Evolutionary conservation across 208 protist species (phyloP), one percentile per base, ranked within the genome.

Genomic region (Acanthamoeba healyi): DNA sequence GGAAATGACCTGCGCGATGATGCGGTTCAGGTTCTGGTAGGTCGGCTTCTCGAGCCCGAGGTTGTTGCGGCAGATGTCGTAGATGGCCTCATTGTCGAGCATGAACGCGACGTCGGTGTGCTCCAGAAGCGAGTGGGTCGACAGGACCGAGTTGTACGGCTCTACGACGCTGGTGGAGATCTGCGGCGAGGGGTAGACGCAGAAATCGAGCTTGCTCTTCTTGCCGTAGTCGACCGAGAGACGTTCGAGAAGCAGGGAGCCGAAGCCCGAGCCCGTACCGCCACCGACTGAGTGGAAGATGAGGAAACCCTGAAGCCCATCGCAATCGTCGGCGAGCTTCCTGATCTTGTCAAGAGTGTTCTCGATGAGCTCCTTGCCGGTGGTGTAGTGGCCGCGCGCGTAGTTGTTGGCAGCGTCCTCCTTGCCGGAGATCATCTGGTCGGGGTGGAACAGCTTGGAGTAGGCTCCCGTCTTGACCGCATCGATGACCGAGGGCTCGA

Each of bases 301-400:
- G 96, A 99, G 99, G 98, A 99, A 99, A 93, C 99, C 99, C 97
- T 99, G 99, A 36, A 99, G 97, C 95, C 98, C 99, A 94, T 99
- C 99, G 96, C 98, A 99, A 93, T 90, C 93, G 96, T 99, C 99
- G 72, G 98, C 98, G 97, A 99, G 98, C 97, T 99, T 99, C 94
- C 99, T 97, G 56, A 99, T 98, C 65, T 98, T 97, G 91, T 99
- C 99, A 26, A 99, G 96, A 12, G 99, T 98, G 29, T 95, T 96
- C 88, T 99, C 99, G 82, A 99, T 98, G n/a, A 99, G 96, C 97
- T 99, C 99, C 84, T 98, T 98, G 92, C 99, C 99, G 94, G 99
- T 99, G 12, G 99, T 99, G 97, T 99, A 99, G 97, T 99, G 99
- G 92, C 99, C 98, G 91, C 98, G 96, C 58, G 99, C 99, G 96